These are phyloP conservation scores for Ogataea henricii DNA, from an alignment of 805 yeast species.

Conservation along the genomic window DNA sequence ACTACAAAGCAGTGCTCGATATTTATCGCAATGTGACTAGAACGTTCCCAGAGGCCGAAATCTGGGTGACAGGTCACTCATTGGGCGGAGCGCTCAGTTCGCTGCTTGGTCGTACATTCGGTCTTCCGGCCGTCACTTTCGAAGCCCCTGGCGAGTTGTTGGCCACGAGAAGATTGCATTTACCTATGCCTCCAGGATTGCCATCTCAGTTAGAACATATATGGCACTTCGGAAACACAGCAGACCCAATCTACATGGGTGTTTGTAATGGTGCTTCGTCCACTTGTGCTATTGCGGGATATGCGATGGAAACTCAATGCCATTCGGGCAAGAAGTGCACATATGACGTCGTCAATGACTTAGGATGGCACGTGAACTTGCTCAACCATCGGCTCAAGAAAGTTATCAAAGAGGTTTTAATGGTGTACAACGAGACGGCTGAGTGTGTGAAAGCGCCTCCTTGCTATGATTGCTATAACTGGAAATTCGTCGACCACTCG, in stretches of 20 bases:
- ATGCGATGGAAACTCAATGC: slow-evolving; percentile 95
- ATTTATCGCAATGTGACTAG: slow-evolving; percentile 70
- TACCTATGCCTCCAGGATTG: slow-evolving; percentile 91
- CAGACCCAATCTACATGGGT: slow-evolving; percentile 96
- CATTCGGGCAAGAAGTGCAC: slow-evolving; percentile 87
- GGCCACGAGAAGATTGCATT: slow-evolving; percentile 80
- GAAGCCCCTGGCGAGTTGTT: slow-evolving; percentile 92
- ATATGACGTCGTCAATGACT: slow-evolving; percentile 85
- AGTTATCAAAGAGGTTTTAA: slow-evolving; percentile 79
- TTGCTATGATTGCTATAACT: slow-evolving; percentile 86
- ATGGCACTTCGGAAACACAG: slow-evolving; percentile 96
- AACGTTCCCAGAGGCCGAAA: slow-evolving; percentile 66
- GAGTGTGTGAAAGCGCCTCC: slow-evolving; percentile 73
- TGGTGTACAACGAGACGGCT: slow-evolving; percentile 76
- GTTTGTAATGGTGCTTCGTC: slow-evolving; percentile 94
- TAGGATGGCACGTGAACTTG: slow-evolving; percentile 89
- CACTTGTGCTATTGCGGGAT: slow-evolving; percentile 87
- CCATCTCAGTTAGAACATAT: slow-evolving; percentile 77
- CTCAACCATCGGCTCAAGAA: slow-evolving; percentile 88
- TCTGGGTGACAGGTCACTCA: slow-evolving; percentile 96
- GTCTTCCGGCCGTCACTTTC: slow-evolving; percentile 85
- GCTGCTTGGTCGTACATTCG: slow-evolving; percentile 83
- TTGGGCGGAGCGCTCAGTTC: slow-evolving; percentile 87
- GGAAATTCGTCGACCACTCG: slow-evolving; percentile 69
- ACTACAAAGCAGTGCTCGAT: slow-evolving; percentile 77